Percentiles rank a stretch among this genome's conserved stretches.
phyloP scores from a whole-genome alignment of 2,329 filamentous ascomycete genomes.

The Aspergillus felis region DNA sequence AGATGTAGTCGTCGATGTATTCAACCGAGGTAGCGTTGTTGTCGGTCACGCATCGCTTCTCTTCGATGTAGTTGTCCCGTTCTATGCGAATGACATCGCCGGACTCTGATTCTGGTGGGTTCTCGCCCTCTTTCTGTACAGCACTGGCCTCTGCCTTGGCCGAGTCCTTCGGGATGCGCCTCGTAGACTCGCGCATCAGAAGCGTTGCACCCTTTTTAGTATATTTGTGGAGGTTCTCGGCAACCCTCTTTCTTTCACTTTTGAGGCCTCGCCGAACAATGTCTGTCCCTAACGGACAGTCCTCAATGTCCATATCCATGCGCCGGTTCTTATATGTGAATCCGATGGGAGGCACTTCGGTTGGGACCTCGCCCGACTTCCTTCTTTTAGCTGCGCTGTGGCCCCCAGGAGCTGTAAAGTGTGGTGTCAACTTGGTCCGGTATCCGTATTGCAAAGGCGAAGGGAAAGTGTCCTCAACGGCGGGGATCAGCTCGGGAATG shows the following conservation, averaged over 20 bases:
- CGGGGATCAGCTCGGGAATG: conserved; percentile 68
- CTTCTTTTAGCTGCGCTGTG: conserved; percentile 46
- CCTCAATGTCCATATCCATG: conserved; percentile 86
- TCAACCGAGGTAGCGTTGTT: conserved; percentile 78
- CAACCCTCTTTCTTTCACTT: conserved; percentile 72
- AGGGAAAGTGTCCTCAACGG: conserved; percentile 77
- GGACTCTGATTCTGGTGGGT: conserved; percentile 28
- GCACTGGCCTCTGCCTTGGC: conserved; percentile 14
- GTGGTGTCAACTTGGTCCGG: conserved; percentile 92
- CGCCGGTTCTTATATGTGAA: conserved; percentile 84
- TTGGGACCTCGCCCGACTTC: conserved; percentile 45
- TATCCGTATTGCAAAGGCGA: conserved; percentile 91
- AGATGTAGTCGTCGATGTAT: conserved; percentile 78
- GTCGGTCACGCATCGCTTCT: conserved; percentile 87
- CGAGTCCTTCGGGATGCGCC: conserved; percentile 45
- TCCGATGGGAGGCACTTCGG: conserved; percentile 71
- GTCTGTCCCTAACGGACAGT: conserved; percentile 91
- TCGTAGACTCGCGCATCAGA: conserved; percentile 80
- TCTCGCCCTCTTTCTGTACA: conserved; percentile 17
- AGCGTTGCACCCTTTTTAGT: conserved; percentile 74
- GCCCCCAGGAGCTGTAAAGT: conserved; percentile 76
- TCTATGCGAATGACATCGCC: conserved; percentile 53
- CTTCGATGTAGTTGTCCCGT: conserved; percentile 61
- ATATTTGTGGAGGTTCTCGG: conserved; percentile 66
- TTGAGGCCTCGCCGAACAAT: conserved; percentile 76